These are phyloP conservation scores for Plectosphaerella sp. DNA, from an alignment of 2,329 filamentous ascomycete species.

Conservation along the genomic window DNA sequence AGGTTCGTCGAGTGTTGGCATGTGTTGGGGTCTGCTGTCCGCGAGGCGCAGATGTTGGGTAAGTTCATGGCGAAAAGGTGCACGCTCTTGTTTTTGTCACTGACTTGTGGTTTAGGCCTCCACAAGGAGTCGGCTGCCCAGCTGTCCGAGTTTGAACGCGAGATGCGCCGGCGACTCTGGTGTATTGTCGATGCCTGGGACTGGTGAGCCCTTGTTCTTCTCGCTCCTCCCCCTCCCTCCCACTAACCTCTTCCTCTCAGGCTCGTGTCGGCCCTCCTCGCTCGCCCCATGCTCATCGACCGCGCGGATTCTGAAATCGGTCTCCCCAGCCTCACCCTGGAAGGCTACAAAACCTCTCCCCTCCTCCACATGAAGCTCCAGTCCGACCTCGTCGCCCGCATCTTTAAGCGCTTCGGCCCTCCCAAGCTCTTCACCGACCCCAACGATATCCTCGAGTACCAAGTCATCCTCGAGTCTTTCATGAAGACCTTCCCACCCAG, in stretches of 20 bases:
- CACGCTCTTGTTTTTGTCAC: neutral
- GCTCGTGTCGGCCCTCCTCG: conserved; percentile 29
- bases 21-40: conserved; percentile 26
- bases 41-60: conserved; percentile 31
- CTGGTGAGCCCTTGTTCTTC: conserved; percentile 19
- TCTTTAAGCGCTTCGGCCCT: conserved; percentile 24
- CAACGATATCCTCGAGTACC: conserved; percentile 26
- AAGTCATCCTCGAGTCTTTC: conserved; percentile 33
- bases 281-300: conserved; percentile 28
- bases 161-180: conserved; percentile 31
- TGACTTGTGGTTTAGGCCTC: conserved; percentile 15
- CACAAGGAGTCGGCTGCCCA: conserved; percentile 22
- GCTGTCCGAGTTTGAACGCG: conserved; percentile 26
- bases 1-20: conserved; percentile 32
- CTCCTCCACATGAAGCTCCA: conserved; percentile 30
- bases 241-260: conserved; percentile 12
- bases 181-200: conserved; percentile 32
- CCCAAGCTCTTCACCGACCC: conserved; percentile 20
- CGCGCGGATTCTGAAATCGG: conserved; percentile 24
- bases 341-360: conserved; percentile 24
- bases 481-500: conserved; percentile 35
- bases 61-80: conserved; percentile 1
- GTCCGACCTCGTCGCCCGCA: conserved; percentile 22
- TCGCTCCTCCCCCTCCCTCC: neutral
- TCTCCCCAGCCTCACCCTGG: conserved; percentile 25